These are phyloP conservation scores for Umbelopsis sp. DNA, from an alignment of 192 early-diverging fungal species.

Conservation along the genomic window DNA sequence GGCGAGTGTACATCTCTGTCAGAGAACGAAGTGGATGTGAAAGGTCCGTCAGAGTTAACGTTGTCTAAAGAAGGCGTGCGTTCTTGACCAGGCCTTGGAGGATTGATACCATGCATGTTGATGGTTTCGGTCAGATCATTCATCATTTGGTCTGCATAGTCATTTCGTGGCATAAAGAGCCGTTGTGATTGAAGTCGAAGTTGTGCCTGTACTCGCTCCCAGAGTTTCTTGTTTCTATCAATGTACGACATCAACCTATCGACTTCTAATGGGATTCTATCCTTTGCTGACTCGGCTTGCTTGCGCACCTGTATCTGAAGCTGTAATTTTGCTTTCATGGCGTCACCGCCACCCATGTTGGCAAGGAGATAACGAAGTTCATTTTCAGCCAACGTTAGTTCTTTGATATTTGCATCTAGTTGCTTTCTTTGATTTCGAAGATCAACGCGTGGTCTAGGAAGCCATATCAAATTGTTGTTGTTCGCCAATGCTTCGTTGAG, in stretches of 20 bases:
- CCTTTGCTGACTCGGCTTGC: background rate
- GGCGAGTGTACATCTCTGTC: background rate
- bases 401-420: constrained; percentile 36
- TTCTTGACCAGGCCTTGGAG: background rate
- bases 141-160: background rate
- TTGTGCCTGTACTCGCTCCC: background rate
- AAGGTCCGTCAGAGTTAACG: background rate
- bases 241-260: background rate
- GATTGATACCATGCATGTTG: background rate
- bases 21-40: background rate
- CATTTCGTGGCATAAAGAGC: background rate
- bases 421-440: constrained; percentile 26
- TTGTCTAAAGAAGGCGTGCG: background rate
- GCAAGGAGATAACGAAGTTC: constrained; percentile 40
- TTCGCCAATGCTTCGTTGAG: constrained; percentile 40
- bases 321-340: constrained; percentile 31
- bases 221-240: background rate
- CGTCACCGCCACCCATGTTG: constrained; percentile 38
- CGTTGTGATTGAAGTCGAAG: background rate
- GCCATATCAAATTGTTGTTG: constrained; percentile 33
- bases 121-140: background rate
- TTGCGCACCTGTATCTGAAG: constrained; percentile 19
- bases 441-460: constrained; percentile 38
- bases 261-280: background rate
- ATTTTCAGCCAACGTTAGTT: constrained; percentile 41